phyloP scores from a whole-genome alignment of 441 rosid genomes.

The Syzygium malaccense region DNA sequence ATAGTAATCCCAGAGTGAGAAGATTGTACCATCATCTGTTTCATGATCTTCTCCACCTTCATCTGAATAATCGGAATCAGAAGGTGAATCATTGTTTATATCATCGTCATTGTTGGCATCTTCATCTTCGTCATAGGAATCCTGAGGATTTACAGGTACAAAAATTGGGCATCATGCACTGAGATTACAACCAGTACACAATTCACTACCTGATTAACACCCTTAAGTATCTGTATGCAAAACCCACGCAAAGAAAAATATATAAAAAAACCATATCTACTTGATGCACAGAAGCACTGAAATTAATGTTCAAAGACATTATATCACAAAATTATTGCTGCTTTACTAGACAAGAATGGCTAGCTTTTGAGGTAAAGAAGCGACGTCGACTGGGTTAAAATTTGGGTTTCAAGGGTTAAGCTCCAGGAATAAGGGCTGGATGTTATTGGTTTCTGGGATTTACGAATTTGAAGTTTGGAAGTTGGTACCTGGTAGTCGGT shows the following conservation, averaged over 20 bases:
- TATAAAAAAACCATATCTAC: not conserved
- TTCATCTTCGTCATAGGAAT: conserved; percentile 18
- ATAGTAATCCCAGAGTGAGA: not conserved
- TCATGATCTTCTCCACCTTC: conserved; percentile 26
- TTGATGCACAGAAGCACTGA: not conserved
- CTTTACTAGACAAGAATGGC: not conserved
- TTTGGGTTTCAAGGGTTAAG: not conserved
- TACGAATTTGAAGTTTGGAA: not conserved
- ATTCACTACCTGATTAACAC: not conserved
- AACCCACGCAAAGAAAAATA: not conserved
- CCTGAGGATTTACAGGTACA: conserved; percentile 26
- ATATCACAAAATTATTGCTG: not conserved
- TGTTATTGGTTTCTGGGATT: not conserved
- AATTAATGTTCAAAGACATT: not conserved
- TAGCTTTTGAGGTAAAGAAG: not conserved
- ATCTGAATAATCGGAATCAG: conserved; percentile 38
- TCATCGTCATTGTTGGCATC: conserved; percentile 13
- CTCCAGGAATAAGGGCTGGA: not conserved
- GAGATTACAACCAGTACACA: not conserved
- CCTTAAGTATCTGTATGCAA: not conserved
- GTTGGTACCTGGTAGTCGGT: not conserved
- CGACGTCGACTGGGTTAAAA: not conserved
- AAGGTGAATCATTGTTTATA: conserved; percentile 22
- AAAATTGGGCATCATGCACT: conserved; percentile 34
- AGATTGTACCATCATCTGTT: conserved; percentile 42